These are phyloP conservation scores for Rhodotorula mucilaginosa DNA, from an alignment of 1,284 basidiomycete genomes.

Conservation along the genomic window DNA sequence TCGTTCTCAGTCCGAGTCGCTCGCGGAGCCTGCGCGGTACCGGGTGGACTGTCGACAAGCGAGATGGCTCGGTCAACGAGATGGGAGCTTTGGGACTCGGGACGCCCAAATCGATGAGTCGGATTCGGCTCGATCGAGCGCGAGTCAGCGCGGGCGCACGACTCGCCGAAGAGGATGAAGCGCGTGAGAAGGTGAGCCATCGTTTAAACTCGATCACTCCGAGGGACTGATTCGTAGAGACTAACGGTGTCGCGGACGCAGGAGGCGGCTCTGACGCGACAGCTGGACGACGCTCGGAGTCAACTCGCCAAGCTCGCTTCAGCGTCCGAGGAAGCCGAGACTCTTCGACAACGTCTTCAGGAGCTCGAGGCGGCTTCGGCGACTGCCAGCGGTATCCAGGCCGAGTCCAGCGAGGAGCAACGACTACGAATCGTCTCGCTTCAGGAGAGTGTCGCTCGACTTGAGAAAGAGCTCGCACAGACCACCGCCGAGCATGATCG, in stretches of 20 bases:
- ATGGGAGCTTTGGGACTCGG: constrained; percentile 29
- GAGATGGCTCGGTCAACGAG: constrained; percentile 18
- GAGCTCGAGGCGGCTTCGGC: constrained; percentile 4
- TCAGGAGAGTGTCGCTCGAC: constrained; percentile 4
- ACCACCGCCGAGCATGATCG: neutral
- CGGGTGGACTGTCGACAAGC: neutral
- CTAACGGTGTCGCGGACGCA: neutral
- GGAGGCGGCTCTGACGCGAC: constrained; percentile 18
- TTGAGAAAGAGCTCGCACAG: neutral
- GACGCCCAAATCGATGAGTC: constrained; percentile 13
- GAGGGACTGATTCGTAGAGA: too few relatives aligned
- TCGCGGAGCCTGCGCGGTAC: constrained; percentile 10
- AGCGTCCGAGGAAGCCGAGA: constrained; percentile 11
- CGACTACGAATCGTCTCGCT: constrained; percentile 6
- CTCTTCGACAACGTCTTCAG: constrained; percentile 13
- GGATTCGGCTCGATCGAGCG: neutral
- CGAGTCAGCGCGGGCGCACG: constrained; percentile 10
- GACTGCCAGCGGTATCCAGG: neutral
- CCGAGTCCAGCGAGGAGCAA: neutral
- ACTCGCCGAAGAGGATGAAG: constrained; percentile 16
- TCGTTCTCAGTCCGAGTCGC: constrained; percentile 25
- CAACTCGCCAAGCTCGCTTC: constrained; percentile 10
- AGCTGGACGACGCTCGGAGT: constrained; percentile 20
- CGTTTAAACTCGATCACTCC: too few relatives aligned
- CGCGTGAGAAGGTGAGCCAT: constrained; percentile 20